Conservation (phyloP, 495 filamentous ascomycete genomes). For the Talaromyces trachyspermus region DNA sequence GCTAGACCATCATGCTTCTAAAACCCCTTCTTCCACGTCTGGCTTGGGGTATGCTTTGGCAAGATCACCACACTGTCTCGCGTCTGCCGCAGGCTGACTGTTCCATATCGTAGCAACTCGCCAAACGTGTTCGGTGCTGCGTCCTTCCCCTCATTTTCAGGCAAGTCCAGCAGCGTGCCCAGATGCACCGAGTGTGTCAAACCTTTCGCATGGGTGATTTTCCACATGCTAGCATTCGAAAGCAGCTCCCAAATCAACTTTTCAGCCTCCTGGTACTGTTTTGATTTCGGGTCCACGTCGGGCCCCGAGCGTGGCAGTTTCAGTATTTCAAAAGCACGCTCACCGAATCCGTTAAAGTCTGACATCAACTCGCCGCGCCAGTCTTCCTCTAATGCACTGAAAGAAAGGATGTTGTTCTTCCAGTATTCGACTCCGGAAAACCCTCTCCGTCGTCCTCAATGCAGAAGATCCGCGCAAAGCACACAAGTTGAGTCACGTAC, state of each 20-base stretch:
- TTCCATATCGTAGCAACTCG: constrained; percentile 9
- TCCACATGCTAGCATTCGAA: constrained; percentile 2
- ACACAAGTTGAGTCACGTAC: background rate
- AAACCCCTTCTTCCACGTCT: background rate
- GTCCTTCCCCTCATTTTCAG: constrained; percentile 8
- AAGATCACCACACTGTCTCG: background rate
- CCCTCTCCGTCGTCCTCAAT: background rate
- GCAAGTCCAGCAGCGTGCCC: constrained; percentile 4
- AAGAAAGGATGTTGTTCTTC: background rate
- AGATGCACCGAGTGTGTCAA: constrained; percentile 1
- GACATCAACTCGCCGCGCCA: background rate
- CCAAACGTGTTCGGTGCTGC: constrained; percentile 7
- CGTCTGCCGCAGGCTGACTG: constrained; percentile 5
- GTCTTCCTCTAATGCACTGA: background rate
- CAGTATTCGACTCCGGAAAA: background rate
- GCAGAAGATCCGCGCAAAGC: background rate
- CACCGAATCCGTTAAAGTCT: constrained; percentile 3
- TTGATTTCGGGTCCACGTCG: constrained; percentile 4
- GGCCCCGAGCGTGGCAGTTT: background rate
- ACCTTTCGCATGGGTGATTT: constrained; percentile 4
- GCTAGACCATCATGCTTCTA: background rate
- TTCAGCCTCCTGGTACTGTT: constrained; percentile 6
- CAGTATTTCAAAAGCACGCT: constrained; percentile 1
- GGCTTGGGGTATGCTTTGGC: background rate
- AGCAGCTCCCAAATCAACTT: constrained; percentile 7